These are phyloP conservation scores for Areca catechu DNA, from an alignment of 176 grass and related monocot genomes.

Conservation along the genomic window DNA sequence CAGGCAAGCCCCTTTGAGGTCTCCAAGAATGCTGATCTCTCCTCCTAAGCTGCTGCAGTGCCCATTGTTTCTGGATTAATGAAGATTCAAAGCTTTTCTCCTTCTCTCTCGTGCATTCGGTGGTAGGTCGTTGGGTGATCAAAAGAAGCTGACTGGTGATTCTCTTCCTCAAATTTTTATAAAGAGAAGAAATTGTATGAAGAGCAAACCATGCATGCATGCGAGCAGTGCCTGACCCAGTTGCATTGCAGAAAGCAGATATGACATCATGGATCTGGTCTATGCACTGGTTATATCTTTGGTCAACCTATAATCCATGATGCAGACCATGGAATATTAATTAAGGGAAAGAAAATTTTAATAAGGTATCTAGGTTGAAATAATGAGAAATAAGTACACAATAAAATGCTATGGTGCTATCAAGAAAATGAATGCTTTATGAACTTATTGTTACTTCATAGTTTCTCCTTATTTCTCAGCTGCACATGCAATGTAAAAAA, in stretches of 20 bases:
- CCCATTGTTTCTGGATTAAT: constrained; percentile 72
- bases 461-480: too few relatives aligned
- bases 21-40: constrained; percentile 68
- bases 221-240: constrained; percentile 9
- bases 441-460: too few relatives aligned
- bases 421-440: too few relatives aligned
- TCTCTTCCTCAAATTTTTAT: constrained; percentile 36
- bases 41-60: constrained; percentile 38
- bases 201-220: constrained; percentile 50
- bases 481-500: too few relatives aligned
- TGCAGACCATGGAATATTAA: not conserved
- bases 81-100: constrained; percentile 50
- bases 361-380: not conserved
- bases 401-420: too few relatives aligned
- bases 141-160: constrained; percentile 38
- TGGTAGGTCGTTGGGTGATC: constrained; percentile 1
- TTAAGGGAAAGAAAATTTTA: not conserved
- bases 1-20: constrained; percentile 72
- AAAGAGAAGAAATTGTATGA: constrained; percentile 37
- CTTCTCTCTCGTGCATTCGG: constrained; percentile 22
- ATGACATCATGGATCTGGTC: constrained; percentile 61
- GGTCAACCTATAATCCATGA: constrained; percentile 40
- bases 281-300: constrained; percentile 66
- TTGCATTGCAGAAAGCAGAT: constrained; percentile 41
- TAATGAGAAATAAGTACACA: too few relatives aligned